Conservation (phyloP, 352 stramenopile genomes). For the Pythium vanterpoolii region DNA sequence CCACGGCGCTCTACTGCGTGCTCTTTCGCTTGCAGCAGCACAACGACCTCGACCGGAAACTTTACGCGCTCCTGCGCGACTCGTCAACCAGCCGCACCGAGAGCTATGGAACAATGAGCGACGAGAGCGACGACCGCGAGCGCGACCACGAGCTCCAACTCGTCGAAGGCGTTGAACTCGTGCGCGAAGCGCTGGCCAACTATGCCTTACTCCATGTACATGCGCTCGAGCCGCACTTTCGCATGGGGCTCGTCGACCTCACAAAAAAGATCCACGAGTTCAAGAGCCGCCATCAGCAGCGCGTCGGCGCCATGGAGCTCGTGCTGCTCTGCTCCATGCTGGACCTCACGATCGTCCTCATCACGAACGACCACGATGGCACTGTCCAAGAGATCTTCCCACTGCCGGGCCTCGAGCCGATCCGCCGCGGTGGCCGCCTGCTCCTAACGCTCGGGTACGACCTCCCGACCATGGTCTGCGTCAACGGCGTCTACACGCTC, state of each 20-base stretch:
- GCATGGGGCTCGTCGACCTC: slow-evolving; percentile 54
- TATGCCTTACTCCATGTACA: slow-evolving; percentile 70
- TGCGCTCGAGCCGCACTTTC: slow-evolving; percentile 49
- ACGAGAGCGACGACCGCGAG: slow-evolving; percentile 13
- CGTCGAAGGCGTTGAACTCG: slow-evolving; percentile 35
- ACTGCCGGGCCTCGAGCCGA: slow-evolving; percentile 38
- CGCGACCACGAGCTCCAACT: slow-evolving; percentile 24
- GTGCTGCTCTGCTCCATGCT: slow-evolving; percentile 73
- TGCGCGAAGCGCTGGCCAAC: slow-evolving; percentile 63
- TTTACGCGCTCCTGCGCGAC: slow-evolving; percentile 54
- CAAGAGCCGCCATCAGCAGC: slow-evolving; percentile 51
- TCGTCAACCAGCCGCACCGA: slow-evolving; percentile 13
- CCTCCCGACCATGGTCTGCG: slow-evolving; percentile 58
- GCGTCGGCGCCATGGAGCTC: slow-evolving; percentile 65
- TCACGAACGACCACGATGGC: slow-evolving; percentile 80
- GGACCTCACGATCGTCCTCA: slow-evolving; percentile 62
- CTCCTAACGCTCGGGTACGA: slow-evolving; percentile 70
- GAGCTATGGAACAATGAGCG: slow-evolving; percentile 8
- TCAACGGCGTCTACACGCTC: slow-evolving; percentile 71
- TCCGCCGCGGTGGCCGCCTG: slow-evolving; percentile 51
- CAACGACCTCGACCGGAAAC: slow-evolving; percentile 68
- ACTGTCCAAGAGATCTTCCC: slow-evolving; percentile 62
- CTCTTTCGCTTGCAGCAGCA: slow-evolving; percentile 60
- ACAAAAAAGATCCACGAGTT: slow-evolving; percentile 80
- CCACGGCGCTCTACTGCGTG: slow-evolving; percentile 63